Base-by-base conservation (phyloP, 768 basidiomycete genomes). In the Pleurotus ostreatus region DNA sequence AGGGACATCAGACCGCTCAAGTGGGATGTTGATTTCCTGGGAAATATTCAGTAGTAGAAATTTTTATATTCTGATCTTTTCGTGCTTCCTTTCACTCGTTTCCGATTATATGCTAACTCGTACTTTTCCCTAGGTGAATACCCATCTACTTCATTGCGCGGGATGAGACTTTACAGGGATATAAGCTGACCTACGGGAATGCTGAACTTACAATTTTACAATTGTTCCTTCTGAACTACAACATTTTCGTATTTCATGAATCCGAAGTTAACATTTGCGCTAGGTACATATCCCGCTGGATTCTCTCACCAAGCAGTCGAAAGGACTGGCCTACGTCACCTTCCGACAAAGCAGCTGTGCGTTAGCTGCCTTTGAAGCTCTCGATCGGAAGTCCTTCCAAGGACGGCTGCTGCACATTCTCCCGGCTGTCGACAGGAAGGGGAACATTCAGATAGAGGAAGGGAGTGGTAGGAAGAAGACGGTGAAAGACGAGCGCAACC, bases 391-490 rank as follows among this genome's bases (percentile, higher is more conserved):
- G 38, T 85, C 92, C 0, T 94, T 97, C 69, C 94, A 95, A 71
- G 97, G 97, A 2, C 85, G 97, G 25, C 69, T 98, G 0, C 68
- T 99, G 1, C 97, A 98, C 65, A 85, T 98, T 53, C 76, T 99
- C 0, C 89, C 90, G 0, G 94, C 92, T 0, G 83, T 92, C 1
- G 85, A 92, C 63, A 74, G 85, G 53, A 81, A 77, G 62, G 69
- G 79, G 25, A 78, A 78, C 48, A 61, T 69, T 5, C 71, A 77
- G 44, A 67, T 74, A 2, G 75, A 70, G 39, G 79, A 81, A 34
- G 72, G 63, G 0, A 74, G 78, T 15, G 73, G 70, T 2, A 71
- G 68, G 46, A 81, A 79, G 56, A 78, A 74, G 59, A 75, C 71
- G 23, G 68, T 83, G 3, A 72, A 92, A 57, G 90, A 85, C 57